phyloP scores from a whole-genome alignment of 2,329 filamentous ascomycete species.

The Clarireedia monteithiana region DNA sequence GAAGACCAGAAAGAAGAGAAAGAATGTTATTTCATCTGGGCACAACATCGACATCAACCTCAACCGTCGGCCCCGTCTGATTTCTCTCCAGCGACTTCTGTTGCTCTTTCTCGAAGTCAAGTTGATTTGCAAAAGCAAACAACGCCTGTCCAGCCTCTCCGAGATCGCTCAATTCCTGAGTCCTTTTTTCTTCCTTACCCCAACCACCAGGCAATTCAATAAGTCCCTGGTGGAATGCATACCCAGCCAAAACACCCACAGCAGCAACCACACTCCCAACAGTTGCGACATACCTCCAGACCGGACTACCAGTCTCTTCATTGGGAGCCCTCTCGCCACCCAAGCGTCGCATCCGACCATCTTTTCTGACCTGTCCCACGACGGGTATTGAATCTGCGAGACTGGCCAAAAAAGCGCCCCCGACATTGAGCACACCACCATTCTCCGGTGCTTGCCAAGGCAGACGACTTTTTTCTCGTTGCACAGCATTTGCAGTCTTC shows the following conservation, averaged over 20 bases:
- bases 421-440: conserved; percentile 21
- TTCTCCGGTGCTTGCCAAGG: conserved; percentile 28
- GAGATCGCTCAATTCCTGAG: conserved; percentile 15
- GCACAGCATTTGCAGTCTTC: conserved; percentile 10
- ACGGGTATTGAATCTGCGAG: conserved; percentile 26
- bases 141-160: conserved; percentile 26
- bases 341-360: conserved; percentile 21
- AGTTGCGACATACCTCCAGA: conserved; percentile 18
- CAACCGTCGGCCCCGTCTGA: conserved; percentile 13
- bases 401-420: conserved; percentile 21
- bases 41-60: conserved; percentile 19
- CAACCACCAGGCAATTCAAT: conserved; percentile 15
- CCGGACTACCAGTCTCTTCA: conserved; percentile 14
- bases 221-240: conserved; percentile 28
- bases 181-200: conserved; percentile 6
- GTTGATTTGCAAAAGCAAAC: conserved; percentile 17
- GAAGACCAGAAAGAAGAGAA: not conserved
- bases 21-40: not conserved
- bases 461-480: conserved; percentile 16
- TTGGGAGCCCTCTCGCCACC: conserved; percentile 18
- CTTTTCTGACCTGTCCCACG: conserved; percentile 23
- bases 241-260: conserved; percentile 26
- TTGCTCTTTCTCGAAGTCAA: conserved; percentile 16
- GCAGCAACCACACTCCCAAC: conserved; percentile 24
- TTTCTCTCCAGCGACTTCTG: conserved; percentile 10